Conservation (phyloP, 805 yeast species). For the Saccharomycopsis oosterbeekiorum region DNA sequence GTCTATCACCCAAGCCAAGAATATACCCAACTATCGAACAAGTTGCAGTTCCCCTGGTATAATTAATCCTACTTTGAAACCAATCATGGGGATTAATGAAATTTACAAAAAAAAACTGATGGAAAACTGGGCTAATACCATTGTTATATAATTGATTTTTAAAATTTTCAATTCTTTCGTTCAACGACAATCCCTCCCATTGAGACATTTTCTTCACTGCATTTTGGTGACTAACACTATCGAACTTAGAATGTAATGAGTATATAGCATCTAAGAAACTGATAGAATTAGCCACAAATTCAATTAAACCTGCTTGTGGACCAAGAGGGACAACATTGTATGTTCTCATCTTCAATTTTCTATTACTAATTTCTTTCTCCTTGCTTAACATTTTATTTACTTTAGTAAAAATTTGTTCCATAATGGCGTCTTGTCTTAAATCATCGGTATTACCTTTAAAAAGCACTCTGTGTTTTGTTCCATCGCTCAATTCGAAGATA, state of each 20-base stretch:
- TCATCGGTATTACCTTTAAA: slow-evolving; percentile 88
- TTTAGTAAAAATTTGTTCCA: slow-evolving; percentile 93
- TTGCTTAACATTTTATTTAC: slow-evolving; percentile 57
- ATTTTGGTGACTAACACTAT: slow-evolving; percentile 37
- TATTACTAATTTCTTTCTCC: slow-evolving; percentile 45
- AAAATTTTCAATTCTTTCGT: slow-evolving; percentile 38
- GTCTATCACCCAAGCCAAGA: slow-evolving; percentile 92
- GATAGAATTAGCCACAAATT: slow-evolving; percentile 71
- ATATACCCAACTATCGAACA: slow-evolving; percentile 81
- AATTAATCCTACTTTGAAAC: slow-evolving; percentile 55
- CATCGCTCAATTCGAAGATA: slow-evolving; percentile 45
- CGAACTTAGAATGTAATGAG: slow-evolving; percentile 48
- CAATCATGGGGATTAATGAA: slow-evolving; percentile 63
- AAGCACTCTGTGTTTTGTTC: slow-evolving; percentile 46
- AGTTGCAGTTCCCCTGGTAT: slow-evolving; percentile 72
- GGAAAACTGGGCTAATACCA: slow-evolving; percentile 55
- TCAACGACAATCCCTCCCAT: slow-evolving; percentile 36
- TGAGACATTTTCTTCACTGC: slow-evolving; percentile 60
- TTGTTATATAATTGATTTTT: slow-evolving; percentile 31
- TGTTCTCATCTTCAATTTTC: slow-evolving; percentile 62
- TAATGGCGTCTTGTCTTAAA: slow-evolving; percentile 87
- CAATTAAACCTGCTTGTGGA: slow-evolving; percentile 78
- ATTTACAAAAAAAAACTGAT: slow-evolving; percentile 58
- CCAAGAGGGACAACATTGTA: slow-evolving; percentile 89
- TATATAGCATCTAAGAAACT: slow-evolving; percentile 61